Conservation (phyloP, 306 rosid species). For the Fragaria iinumae region DNA sequence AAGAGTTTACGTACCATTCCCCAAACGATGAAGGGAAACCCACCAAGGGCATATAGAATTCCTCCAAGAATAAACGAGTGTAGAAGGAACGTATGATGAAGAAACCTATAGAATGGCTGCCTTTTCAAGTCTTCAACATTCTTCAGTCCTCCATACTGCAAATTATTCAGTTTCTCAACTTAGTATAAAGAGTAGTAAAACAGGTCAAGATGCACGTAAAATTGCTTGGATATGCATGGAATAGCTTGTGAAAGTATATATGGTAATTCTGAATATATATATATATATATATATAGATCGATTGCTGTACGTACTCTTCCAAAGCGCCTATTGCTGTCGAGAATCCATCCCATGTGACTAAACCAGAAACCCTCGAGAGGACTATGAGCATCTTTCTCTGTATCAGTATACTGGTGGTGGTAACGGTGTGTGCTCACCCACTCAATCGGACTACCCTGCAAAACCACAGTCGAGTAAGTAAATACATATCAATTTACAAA, state of each 20-base stretch:
- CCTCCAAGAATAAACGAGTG: constrained; percentile 73
- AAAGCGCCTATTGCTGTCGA: constrained; percentile 48
- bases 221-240: not conserved
- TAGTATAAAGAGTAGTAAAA: no score
- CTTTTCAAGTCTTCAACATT: constrained; percentile 74
- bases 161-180: not conserved
- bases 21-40: constrained; percentile 79
- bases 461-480: no score
- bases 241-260: not conserved
- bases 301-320: constrained; percentile 44
- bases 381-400: constrained; percentile 80
- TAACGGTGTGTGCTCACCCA: constrained; percentile 93
- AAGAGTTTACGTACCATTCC: constrained; percentile 59
- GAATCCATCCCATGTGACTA: constrained; percentile 82
- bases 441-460: constrained; percentile 79
- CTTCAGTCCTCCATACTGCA: constrained; percentile 64
- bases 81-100: constrained; percentile 50
- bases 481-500: no score
- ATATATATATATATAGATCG: no score
- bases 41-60: constrained; percentile 63
- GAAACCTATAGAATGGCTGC: constrained; percentile 64
- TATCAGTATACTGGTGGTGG: constrained; percentile 82
- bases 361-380: constrained; percentile 88
- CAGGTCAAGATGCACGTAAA: not conserved
- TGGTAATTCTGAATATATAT: not conserved